Evolutionary conservation across 768 basidiomycete genomes (phyloP), one percentile per base, ranked within the genome.

Genomic region (Lactarius trivialis): DNA sequence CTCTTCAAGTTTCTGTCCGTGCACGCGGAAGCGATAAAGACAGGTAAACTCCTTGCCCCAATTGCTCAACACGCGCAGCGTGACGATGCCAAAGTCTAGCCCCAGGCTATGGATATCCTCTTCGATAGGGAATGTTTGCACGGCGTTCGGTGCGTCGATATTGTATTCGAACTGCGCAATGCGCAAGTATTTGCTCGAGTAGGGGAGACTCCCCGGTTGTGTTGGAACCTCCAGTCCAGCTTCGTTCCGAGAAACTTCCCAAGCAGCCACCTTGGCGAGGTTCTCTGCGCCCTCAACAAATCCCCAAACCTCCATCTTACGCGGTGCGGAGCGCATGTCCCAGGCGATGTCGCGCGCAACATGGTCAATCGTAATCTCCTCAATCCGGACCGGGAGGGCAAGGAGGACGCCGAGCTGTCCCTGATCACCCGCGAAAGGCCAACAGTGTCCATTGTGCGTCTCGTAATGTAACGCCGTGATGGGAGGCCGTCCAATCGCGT

Each of bases 31-130:
- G 49, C 91, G 84, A 73, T 93, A 98, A 41, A 98, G 73, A 73
- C 96, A 98, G 0, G 95, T 97, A 71, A 82, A 91, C 60, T 88
- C 85, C 7, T 80, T 78, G 45, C 95, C 96, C 88, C 93, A 98
- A 71, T 98, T 98, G 70, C 78, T 88, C 74, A 84, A 79, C 68
- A 98, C 78, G 65, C 83, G 77, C 70, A 97, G 77, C 63, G 88
- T 84, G 30, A 98, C 89, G 56, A 96, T 76, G 2, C 91, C 91
- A 68, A 96, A 88, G 72, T 94, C 92, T 45, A 97, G 76, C 8
- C 81, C 86, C 8, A 94, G 78, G 7, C 82, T 82, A 60, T 75
- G 78, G 37, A 95, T 79, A 58, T 87, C 86, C 59, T 75, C 67
- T 0, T 72, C 69, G 14, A 82, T 77, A 7, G 76, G 73, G 75